phyloP scores from a whole-genome alignment of 2,329 filamentous ascomycete genomes.

The Colletotrichum phormii region DNA sequence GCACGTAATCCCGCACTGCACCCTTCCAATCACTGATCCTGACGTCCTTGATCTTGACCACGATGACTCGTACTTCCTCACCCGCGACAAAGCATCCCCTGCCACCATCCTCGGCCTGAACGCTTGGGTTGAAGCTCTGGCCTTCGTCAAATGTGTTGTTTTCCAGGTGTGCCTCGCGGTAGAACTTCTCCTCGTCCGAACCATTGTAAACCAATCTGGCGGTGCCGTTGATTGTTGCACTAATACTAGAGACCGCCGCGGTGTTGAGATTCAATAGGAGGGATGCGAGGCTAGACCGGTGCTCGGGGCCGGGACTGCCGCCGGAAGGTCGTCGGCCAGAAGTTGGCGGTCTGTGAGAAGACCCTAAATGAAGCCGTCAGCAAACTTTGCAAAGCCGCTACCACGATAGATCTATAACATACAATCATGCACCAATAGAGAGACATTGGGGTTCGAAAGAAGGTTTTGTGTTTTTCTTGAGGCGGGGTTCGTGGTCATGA shows the following conservation, averaged over 20 bases:
- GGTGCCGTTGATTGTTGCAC: conserved; percentile 91
- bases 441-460: conserved; percentile 85
- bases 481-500: conserved; percentile 89
- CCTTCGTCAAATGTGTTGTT: conserved; percentile 88
- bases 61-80: conserved; percentile 87
- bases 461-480: conserved; percentile 88
- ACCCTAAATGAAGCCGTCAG: conserved; percentile 63
- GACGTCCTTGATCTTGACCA: conserved; percentile 86
- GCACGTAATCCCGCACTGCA: conserved; percentile 82
- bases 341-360: conserved; percentile 89
- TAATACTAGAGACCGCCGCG: conserved; percentile 87
- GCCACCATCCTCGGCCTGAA: conserved; percentile 61
- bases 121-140: conserved; percentile 44
- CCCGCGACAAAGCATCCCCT: conserved; percentile 79
- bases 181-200: conserved; percentile 86
- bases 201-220: conserved; percentile 79
- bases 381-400: not conserved
- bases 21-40: conserved; percentile 96
- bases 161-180: conserved; percentile 83
- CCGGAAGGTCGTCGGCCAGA: conserved; percentile 68
- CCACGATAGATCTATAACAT: not conserved
- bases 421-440: conserved; percentile 95
- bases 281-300: conserved; percentile 80
- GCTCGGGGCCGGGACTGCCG: conserved; percentile 73
- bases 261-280: conserved; percentile 93